These are phyloP conservation scores for Hydnomerulius pinastri DNA, from an alignment of 768 basidiomycete genomes.

Conservation along the genomic window DNA sequence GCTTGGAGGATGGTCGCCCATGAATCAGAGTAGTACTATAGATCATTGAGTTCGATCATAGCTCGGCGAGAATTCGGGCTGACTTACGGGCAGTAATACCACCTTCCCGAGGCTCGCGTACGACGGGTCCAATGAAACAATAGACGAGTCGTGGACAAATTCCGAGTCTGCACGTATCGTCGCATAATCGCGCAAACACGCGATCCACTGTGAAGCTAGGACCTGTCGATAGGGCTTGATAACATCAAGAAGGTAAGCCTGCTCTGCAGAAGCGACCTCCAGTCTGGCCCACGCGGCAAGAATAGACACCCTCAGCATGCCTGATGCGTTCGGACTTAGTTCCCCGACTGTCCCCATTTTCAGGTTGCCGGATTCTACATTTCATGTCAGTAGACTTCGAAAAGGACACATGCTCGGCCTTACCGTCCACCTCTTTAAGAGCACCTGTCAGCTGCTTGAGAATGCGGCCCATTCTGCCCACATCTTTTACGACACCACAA, in stretches of 20 bases:
- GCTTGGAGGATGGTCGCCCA: slow-evolving; percentile 87
- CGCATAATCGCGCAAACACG: slow-evolving; percentile 88
- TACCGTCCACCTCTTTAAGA: slow-evolving; percentile 89
- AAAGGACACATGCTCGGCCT: slow-evolving; percentile 3
- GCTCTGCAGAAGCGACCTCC: slow-evolving; percentile 72
- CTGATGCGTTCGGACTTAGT: slow-evolving; percentile 90
- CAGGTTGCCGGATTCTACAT: slow-evolving; percentile 75
- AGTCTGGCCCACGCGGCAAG: slow-evolving; percentile 96
- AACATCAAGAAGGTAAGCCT: slow-evolving; percentile 77
- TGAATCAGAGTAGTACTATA: slow-evolving; percentile 82
- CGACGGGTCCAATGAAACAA: slow-evolving; percentile 75
- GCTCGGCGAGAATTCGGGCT: neutral
- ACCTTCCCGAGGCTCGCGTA: slow-evolving; percentile 90
- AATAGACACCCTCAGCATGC: slow-evolving; percentile 91
- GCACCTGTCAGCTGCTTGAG: slow-evolving; percentile 85
- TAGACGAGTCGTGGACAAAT: slow-evolving; percentile 71
- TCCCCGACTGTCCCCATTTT: slow-evolving; percentile 86
- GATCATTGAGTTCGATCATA: neutral
- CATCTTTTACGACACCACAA: slow-evolving; percentile 90
- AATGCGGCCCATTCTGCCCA: slow-evolving; percentile 90
- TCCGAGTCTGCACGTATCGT: slow-evolving; percentile 89
- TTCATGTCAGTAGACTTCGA: slow-evolving; percentile 8
- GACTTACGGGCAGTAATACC: slow-evolving; percentile 83
- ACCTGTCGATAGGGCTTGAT: slow-evolving; percentile 76
- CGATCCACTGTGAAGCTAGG: slow-evolving; percentile 85